A percentile compares a stretch with the other conserved stretches of the same genome.
Evolutionary conservation across 2,329 filamentous ascomycete genomes (phyloP).

Genomic region (Oidium heveae): DNA sequence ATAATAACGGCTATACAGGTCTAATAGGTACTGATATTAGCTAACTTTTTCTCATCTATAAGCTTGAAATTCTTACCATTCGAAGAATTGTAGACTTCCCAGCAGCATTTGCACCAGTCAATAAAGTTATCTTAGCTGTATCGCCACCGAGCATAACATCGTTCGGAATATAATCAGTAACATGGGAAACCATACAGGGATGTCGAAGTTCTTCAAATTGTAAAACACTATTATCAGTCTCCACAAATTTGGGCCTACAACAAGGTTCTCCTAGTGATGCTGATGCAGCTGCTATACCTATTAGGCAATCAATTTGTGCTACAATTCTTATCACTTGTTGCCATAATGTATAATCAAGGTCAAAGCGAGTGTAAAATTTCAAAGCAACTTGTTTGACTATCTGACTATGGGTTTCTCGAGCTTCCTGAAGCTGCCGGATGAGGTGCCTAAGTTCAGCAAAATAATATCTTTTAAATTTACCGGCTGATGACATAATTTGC

Average conservation of each 20-base stretch:
- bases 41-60: neutral
- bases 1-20: slow-evolving; percentile 93
- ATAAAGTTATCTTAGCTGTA: slow-evolving; percentile 58
- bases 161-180: slow-evolving; percentile 91
- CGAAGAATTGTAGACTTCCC: slow-evolving; percentile 90
- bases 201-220: slow-evolving; percentile 84
- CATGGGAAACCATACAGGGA: slow-evolving; percentile 74
- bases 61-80: slow-evolving; percentile 36
- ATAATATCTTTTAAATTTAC: slow-evolving; percentile 81
- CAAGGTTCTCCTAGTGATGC: slow-evolving; percentile 60
- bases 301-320: slow-evolving; percentile 79
- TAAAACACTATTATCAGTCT: slow-evolving; percentile 63
- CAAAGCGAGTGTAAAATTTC: slow-evolving; percentile 70
- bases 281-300: slow-evolving; percentile 78
- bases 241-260: slow-evolving; percentile 70
- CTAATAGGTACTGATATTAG: slow-evolving; percentile 17
- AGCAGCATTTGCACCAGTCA: slow-evolving; percentile 90
- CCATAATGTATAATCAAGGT: slow-evolving; percentile 67
- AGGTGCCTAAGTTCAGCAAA: slow-evolving; percentile 59
- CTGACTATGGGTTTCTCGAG: slow-evolving; percentile 79
- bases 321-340: slow-evolving; percentile 72
- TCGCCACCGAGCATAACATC: slow-evolving; percentile 69
- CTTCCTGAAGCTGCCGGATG: slow-evolving; percentile 74
- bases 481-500: slow-evolving; percentile 91
- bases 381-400: slow-evolving; percentile 67